These are phyloP conservation scores for Asterophora lycoperdoides DNA, from an alignment of 768 basidiomycete genomes.

Conservation along the genomic window DNA sequence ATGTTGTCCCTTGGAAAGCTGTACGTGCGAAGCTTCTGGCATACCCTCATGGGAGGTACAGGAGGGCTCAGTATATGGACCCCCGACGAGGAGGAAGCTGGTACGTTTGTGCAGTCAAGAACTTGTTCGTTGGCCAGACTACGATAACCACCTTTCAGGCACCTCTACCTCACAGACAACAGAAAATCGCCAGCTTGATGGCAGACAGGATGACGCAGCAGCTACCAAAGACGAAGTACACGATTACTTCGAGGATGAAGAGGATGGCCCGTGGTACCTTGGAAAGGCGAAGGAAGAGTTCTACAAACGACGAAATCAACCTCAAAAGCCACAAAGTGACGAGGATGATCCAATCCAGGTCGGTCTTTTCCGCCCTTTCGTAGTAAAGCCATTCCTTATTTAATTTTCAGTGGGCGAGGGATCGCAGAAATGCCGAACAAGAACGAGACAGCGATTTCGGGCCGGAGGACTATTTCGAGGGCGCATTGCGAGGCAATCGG, in stretches of 20 bases:
- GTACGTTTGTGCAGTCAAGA: conserved; percentile 18
- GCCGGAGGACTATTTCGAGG: conserved; percentile 82
- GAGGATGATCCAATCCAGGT: conserved; percentile 77
- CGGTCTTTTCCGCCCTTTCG: conserved; percentile 14
- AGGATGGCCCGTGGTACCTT: conserved; percentile 75
- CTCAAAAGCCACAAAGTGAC: conserved; percentile 32
- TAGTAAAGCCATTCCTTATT: background rate
- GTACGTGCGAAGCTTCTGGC: conserved; percentile 80
- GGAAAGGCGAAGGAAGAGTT: conserved; percentile 82
- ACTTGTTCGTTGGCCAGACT: background rate
- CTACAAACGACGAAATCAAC: conserved; percentile 45
- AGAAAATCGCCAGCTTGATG: conserved; percentile 38
- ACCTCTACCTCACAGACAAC: conserved; percentile 18
- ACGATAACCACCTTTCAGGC: background rate
- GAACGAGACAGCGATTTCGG: conserved; percentile 73
- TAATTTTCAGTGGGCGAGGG: conserved; percentile 64
- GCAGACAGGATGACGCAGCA: conserved; percentile 24
- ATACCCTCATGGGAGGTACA: conserved; percentile 68
- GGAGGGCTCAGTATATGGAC: conserved; percentile 67
- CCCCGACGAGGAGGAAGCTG: conserved; percentile 46
- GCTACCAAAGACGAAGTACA: conserved; percentile 30
- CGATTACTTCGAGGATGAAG: conserved; percentile 46
- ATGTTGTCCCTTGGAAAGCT: conserved; percentile 77
- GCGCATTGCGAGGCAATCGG: conserved; percentile 51
- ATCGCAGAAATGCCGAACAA: conserved; percentile 64